Conservation (phyloP, 1,284 basidiomycete species). For the Mrakiaceae sp. region DNA sequence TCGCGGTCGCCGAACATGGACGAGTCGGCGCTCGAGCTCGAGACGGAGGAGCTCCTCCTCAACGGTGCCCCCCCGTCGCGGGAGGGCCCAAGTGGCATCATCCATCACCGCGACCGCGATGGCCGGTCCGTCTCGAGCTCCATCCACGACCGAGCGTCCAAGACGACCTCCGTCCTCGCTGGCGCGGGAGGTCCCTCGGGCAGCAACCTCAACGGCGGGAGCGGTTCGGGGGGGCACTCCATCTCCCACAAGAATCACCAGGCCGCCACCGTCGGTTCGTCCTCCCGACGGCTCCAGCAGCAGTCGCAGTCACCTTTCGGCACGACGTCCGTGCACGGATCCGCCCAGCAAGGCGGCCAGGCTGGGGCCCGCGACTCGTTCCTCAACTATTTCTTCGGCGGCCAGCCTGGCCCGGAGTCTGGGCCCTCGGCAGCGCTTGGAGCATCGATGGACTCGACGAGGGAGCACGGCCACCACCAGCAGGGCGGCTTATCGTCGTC, state of each 20-base stretch:
- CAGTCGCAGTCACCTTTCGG: slow-evolving; percentile 3
- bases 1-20: slow-evolving; percentile 19
- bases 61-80: slow-evolving; percentile 42
- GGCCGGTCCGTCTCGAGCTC: slow-evolving; percentile 68
- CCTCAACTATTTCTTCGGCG: slow-evolving; percentile 86
- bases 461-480: neutral
- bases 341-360: slow-evolving; percentile 7
- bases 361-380: slow-evolving; percentile 66
- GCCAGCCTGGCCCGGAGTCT: slow-evolving; percentile 37
- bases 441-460: neutral
- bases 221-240: neutral
- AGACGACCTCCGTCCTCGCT: neutral
- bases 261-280: slow-evolving; percentile 32
- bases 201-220: too few species aligned
- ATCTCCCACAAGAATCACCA: neutral
- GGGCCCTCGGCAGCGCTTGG: slow-evolving; percentile 5
- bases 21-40: slow-evolving; percentile 8
- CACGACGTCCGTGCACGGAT: too few species aligned
- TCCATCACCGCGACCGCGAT: slow-evolving; percentile 37
- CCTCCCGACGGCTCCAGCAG: slow-evolving; percentile 23
- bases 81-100: neutral
- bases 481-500: too few species aligned
- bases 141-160: slow-evolving; percentile 49
- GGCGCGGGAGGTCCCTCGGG: too few species aligned
- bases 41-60: slow-evolving; percentile 27